A percentile compares a stretch with the other conserved stretches of the same genome.
These are phyloP conservation scores for Prunus persica DNA, from an alignment of 306 rosid species.

Conservation along the genomic window DNA sequence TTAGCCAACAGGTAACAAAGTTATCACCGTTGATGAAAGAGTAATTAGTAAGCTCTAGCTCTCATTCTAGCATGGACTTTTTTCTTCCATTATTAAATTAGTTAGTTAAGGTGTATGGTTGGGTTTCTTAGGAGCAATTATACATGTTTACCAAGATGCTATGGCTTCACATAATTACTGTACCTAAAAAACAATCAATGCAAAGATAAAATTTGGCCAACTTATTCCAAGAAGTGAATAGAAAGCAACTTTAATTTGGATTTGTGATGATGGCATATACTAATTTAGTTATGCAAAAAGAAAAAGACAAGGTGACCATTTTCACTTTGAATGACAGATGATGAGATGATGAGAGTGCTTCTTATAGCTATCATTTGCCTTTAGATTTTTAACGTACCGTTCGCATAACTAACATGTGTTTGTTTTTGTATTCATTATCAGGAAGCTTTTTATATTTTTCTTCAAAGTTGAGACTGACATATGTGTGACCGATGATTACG, in stretches of 20 bases:
- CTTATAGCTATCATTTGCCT: constrained; percentile 30
- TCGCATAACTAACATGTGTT: constrained; percentile 29
- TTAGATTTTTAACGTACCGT: constrained; percentile 25
- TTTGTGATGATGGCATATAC: not conserved
- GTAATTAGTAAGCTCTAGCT: constrained; percentile 18
- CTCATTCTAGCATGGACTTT: constrained; percentile 19
- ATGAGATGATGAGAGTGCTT: constrained; percentile 30
- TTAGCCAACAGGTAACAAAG: no score
- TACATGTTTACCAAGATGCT: constrained; percentile 21
- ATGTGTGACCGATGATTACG: constrained; percentile 21
- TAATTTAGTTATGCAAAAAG: constrained; percentile 19
- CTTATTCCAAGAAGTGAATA: constrained; percentile 38
- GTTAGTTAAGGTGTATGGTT: constrained; percentile 41
- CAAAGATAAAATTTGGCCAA: constrained; percentile 21
- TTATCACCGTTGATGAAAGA: not conserved
- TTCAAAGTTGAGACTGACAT: not conserved
- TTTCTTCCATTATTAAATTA: constrained; percentile 14
- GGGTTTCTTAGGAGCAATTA: constrained; percentile 33
- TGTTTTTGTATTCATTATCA: not conserved
- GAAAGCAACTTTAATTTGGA: constrained; percentile 37
- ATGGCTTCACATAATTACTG: constrained; percentile 28
- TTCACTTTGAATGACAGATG: constrained; percentile 24
- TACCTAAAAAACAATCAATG: constrained; percentile 33
- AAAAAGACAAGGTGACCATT: constrained; percentile 35
- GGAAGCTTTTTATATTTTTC: not conserved